Evolutionary conservation across 176 grass and related monocot species (phyloP).

Genomic region (Melocanna baccifera): DNA sequence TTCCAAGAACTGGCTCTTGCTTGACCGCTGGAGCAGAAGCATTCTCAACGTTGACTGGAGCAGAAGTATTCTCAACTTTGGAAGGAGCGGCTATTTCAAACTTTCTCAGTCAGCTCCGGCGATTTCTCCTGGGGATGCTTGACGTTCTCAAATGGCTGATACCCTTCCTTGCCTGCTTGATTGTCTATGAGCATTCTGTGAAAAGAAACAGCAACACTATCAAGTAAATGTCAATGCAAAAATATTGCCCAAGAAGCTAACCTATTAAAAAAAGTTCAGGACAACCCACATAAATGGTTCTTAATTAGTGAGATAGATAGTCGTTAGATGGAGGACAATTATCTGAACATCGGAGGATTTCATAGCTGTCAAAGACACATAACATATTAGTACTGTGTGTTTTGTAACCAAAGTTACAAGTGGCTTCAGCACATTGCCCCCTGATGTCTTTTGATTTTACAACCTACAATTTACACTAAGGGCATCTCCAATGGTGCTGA

Average conservation of each 20-base stretch:
- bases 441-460: not conserved
- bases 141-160: conserved; percentile 25
- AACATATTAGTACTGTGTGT: not conserved
- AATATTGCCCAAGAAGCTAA: conserved; percentile 11
- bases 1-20: conserved; percentile 30
- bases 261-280: not conserved
- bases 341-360: not conserved
- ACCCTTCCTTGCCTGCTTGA: conserved; percentile 33
- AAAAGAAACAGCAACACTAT: conserved; percentile 5
- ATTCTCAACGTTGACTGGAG: not conserved
- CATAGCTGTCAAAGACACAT: not conserved
- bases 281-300: not conserved
- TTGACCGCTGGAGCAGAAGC: not conserved
- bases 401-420: not conserved
- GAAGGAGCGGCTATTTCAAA: conserved; percentile 8
- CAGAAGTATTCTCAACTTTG: not conserved
- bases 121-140: not conserved
- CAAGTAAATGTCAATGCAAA: conserved; percentile 15
- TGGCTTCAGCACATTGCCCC: not conserved
- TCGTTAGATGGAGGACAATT: not conserved
- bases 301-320: not conserved
- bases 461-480: conserved; percentile 14
- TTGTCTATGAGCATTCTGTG: conserved; percentile 49
- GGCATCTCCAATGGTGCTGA: no score
- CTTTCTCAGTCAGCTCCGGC: not conserved